These are phyloP conservation scores for Leishmania turanica DNA, from an alignment of 208 protist species.

Conservation along the genomic window DNA sequence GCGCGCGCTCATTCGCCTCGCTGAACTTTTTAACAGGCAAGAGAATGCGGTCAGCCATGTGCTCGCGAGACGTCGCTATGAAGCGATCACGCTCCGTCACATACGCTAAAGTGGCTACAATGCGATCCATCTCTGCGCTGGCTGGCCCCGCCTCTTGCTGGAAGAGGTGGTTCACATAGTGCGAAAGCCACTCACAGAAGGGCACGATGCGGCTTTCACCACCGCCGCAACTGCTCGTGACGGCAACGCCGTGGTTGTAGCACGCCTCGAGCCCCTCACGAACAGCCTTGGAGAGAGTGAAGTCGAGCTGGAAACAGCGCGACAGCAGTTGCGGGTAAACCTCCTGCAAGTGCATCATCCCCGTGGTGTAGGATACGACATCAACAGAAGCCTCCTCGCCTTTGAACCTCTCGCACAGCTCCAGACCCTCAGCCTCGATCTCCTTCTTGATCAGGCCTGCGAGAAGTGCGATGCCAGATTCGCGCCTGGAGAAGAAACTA, in stretches of 20 bases:
- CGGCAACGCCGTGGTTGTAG: constrained; percentile 56
- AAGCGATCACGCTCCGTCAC: constrained; percentile 82
- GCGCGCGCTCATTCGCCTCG: constrained; percentile 60
- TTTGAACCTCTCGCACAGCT: constrained; percentile 43
- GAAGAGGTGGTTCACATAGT: constrained; percentile 77
- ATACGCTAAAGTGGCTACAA: constrained; percentile 67
- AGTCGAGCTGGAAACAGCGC: constrained; percentile 68
- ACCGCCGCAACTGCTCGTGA: constrained; percentile 24
- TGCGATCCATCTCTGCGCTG: constrained; percentile 59
- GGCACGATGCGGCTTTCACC: constrained; percentile 30
- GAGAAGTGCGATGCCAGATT: constrained; percentile 50
- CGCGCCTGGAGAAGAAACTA: constrained; percentile 55
- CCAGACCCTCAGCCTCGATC: constrained; percentile 58
- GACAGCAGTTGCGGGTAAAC: constrained; percentile 59
- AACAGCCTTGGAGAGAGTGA: constrained; percentile 65
- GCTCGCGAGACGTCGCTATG: constrained; percentile 70
- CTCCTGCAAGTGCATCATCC: constrained; percentile 81
- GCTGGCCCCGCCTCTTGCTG: constrained; percentile 40
- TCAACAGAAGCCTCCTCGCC: constrained; percentile 58
- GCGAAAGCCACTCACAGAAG: constrained; percentile 79
- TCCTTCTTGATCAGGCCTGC: constrained; percentile 43
- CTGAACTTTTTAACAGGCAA: constrained; percentile 63
- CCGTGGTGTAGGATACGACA: constrained; percentile 54
- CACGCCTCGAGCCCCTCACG: constrained; percentile 72
- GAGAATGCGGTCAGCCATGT: constrained; percentile 81